phyloP scores from a whole-genome alignment of 495 filamentous ascomycete genomes.

The Mycothermus thermophilus region DNA sequence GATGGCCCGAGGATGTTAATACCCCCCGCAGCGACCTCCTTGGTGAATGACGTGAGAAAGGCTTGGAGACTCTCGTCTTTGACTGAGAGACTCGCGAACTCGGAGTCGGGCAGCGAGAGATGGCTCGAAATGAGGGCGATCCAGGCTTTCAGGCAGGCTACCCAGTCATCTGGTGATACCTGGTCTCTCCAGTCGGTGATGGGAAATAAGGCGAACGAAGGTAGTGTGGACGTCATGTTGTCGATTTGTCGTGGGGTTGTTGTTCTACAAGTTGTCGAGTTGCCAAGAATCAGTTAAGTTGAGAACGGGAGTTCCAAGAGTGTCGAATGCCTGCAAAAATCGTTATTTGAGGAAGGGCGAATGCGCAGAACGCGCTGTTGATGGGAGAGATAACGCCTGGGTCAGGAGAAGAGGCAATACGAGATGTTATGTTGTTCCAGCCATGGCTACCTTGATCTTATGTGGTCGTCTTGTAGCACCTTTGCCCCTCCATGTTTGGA shows the following conservation, averaged over 20 bases:
- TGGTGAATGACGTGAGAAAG: constrained; percentile 51
- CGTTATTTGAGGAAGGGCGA: too few species aligned
- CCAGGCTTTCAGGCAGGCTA: constrained; percentile 67
- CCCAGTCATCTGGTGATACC: constrained; percentile 60
- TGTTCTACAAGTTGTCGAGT: not conserved
- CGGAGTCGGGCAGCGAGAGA: constrained; percentile 40
- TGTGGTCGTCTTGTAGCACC: too few species aligned
- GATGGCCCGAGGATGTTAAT: constrained; percentile 28
- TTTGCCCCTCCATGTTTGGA: constrained; percentile 3
- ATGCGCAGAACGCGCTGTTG: too few species aligned
- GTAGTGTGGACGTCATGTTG: constrained; percentile 29
- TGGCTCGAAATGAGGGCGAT: constrained; percentile 47
- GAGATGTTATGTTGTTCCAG: too few species aligned
- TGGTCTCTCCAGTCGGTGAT: constrained; percentile 49
- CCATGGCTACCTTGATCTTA: not conserved
- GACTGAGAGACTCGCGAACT: constrained; percentile 35
- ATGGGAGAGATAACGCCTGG: too few species aligned
- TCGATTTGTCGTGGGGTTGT: not conserved
- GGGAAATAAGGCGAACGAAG: constrained; percentile 63
- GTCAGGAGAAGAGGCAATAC: too few species aligned
- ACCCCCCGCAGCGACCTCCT: constrained; percentile 32
- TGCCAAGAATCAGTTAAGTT: not conserved
- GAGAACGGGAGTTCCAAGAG: constrained; percentile 3
- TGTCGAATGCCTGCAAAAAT: too few species aligned
- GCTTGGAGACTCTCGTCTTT: constrained; percentile 41